phyloP scores from a whole-genome alignment of 2,329 filamentous ascomycete species.

The Lasiodiplodia sp. region DNA sequence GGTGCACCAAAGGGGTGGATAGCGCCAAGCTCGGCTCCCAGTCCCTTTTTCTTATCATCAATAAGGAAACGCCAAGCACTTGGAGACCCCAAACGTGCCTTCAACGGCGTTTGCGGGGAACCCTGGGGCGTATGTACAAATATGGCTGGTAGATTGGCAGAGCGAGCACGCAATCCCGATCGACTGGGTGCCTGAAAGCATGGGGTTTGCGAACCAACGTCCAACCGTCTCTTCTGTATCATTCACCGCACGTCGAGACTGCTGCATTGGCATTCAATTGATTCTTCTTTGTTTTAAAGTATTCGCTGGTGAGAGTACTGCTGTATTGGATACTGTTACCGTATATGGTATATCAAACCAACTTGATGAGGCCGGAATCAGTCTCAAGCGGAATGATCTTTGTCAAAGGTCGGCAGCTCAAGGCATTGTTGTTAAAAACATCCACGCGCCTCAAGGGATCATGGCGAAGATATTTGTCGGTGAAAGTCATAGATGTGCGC shows the following conservation, averaged over 20 bases:
- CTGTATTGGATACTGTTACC: too few relatives aligned
- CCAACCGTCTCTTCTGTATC: not conserved
- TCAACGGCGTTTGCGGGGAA: not conserved
- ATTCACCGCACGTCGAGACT: not conserved
- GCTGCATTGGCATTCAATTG: not conserved
- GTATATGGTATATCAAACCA: too few relatives aligned
- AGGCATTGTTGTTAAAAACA: too few relatives aligned
- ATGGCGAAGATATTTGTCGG: too few relatives aligned
- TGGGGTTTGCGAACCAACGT: not conserved
- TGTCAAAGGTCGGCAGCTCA: too few relatives aligned
- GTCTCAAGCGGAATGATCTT: too few relatives aligned
- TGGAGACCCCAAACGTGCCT: not conserved
- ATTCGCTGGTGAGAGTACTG: not conserved
- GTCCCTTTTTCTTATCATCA: not conserved
- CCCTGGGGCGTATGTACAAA: not conserved
- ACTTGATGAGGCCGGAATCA: too few relatives aligned
- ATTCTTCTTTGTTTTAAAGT: not conserved
- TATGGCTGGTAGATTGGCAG: not conserved
- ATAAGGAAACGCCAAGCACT: not conserved
- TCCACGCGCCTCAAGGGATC: too few relatives aligned
- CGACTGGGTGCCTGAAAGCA: not conserved
- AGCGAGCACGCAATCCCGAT: not conserved
- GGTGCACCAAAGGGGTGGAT: not conserved
- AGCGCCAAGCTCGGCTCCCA: not conserved
- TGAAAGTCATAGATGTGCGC: too few relatives aligned